Evolutionary conservation across 495 filamentous ascomycete genomes (phyloP).

Genomic region (Clavariopsis aquatica): DNA sequence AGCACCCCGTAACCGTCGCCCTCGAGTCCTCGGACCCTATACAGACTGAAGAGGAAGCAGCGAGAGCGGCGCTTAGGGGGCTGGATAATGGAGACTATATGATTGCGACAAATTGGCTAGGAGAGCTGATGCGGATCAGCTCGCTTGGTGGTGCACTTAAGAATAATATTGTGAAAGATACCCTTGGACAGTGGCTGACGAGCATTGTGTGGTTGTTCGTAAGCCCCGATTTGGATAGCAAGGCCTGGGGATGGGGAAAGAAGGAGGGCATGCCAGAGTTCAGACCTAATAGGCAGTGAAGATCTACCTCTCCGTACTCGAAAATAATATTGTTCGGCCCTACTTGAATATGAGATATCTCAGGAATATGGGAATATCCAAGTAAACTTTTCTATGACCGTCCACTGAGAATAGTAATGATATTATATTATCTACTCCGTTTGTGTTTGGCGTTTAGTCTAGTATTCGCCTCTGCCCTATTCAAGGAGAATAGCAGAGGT

Average conservation of each 20-base stretch:
- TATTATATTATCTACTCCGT: no score
- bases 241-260: constrained; percentile 60
- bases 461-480: no score
- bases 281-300: not conserved
- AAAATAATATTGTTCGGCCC: no score
- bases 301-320: no score
- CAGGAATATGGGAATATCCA: no score
- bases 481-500: no score
- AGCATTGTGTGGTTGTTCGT: constrained; percentile 63
- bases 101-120: constrained; percentile 69
- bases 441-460: no score
- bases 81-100: constrained; percentile 80
- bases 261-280: constrained; percentile 53
- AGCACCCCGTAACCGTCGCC: constrained; percentile 77
- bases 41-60: constrained; percentile 77
- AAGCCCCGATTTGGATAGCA: constrained; percentile 58
- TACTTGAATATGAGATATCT: no score
- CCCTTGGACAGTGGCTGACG: constrained; percentile 58
- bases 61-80: constrained; percentile 64
- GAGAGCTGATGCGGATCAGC: constrained; percentile 65
- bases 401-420: no score
- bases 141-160: constrained; percentile 58
- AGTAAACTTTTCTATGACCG: no score
- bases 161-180: constrained; percentile 64
- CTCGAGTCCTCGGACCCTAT: constrained; percentile 80